phyloP scores from a whole-genome alignment of 495 filamentous ascomycete species.

The Penicillium antarcticum region DNA sequence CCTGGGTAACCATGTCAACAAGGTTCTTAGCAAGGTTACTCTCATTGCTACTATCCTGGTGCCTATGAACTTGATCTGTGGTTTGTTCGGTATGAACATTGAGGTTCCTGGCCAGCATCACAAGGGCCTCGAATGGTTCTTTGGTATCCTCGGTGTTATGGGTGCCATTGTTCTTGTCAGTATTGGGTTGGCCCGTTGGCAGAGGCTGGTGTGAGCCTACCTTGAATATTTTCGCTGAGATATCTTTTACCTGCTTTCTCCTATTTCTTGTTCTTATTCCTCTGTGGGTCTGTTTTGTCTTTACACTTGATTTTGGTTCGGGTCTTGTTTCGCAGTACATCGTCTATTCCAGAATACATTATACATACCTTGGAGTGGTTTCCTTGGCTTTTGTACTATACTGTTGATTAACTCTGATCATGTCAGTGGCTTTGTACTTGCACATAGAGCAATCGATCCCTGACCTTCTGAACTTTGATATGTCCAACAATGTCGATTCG shows the following conservation, averaged over 20 bases:
- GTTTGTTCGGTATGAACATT: constrained; percentile 98
- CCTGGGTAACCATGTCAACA: constrained; percentile 76
- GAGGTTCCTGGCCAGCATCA: constrained; percentile 63
- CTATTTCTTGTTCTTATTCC: not conserved
- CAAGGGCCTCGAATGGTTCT: constrained; percentile 67
- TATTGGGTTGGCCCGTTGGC: constrained; percentile 44
- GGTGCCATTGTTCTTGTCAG: constrained; percentile 54
- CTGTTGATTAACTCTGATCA: no score
- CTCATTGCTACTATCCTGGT: constrained; percentile 91
- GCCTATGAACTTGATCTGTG: constrained; percentile 92
- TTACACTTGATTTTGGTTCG: not conserved
- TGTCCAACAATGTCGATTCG: no score
- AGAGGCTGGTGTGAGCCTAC: constrained; percentile 36
- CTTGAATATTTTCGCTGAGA: not conserved
- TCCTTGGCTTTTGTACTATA: no score
- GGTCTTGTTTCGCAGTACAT: not conserved
- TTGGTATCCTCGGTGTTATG: constrained; percentile 71
- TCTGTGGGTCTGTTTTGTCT: not conserved
- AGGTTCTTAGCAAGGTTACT: constrained; percentile 91
- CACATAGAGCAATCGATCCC: no score
- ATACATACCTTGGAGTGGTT: not conserved
- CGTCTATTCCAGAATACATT: not conserved
- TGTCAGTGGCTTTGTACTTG: no score
- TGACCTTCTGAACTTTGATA: no score
- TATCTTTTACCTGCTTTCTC: not conserved